Base-by-base conservation (phyloP, 148 eudicot species). In the Rheum nobile region DNA sequence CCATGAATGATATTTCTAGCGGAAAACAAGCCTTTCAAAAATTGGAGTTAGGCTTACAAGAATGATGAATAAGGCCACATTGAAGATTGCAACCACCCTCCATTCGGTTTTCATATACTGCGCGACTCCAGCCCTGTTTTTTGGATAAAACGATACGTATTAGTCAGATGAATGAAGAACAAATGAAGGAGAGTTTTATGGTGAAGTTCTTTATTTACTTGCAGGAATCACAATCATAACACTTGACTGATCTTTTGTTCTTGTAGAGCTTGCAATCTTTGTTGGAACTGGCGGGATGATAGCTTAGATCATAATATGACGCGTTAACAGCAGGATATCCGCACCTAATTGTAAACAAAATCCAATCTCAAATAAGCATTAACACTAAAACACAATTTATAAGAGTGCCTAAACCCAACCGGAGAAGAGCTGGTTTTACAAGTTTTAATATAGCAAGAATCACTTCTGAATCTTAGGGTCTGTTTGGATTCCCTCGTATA, bases 61-160 rank as follows among this genome's bases (percentile, higher is more conserved):
- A 65, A 93, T 89, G 78, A 87, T 72, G 74, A 94, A 94, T 74
- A 94, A 85, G 76, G 83, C 80, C 63, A 89, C 82, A 16, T 91
- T 94, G 77, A 94, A 94, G 73, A 94, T 89, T 17, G 98, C 98
- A 68, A 91, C 97, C 67, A 91, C 88, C 70, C 98, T 81, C 98
- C 98, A 94, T 54, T 94, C 97, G 9, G 80, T 83, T 83, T 94
- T 94, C 97, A 89, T 94, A 88, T 94, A 94, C 71, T 94, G 91
- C 68, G 96, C 97, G 75, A 94, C 97, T 80, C 97, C 98, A 46
- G 97, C 98, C 82, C 98, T 94, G 48, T n/a, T 74, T 11, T 0
- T 16, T 19, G 37, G 26, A 14, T 11, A 10, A 32, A 16, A 8
- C 3, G 13, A 34, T 6, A 73, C 43, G 35, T 17, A 11, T 35